phyloP scores from a whole-genome alignment of 495 filamentous ascomycete species.

The Penicillium alfredii region DNA sequence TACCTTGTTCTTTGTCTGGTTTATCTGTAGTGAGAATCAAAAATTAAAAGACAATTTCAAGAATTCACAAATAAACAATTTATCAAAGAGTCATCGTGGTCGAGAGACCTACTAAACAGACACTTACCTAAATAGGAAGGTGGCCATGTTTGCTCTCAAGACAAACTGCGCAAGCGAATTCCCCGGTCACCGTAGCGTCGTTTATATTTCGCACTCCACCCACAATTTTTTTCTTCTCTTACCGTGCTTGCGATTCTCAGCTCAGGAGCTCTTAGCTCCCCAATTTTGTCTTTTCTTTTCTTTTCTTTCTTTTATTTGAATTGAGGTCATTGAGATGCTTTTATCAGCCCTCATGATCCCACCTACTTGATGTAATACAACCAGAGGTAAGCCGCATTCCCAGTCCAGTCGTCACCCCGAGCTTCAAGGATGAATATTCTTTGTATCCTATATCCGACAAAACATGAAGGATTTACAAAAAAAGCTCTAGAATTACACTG shows the following conservation, averaged over 20 bases:
- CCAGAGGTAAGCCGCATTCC: not conserved
- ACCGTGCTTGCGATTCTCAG: conserved; percentile 18
- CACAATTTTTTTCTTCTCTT: conserved; percentile 37
- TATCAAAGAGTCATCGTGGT: too few relatives aligned
- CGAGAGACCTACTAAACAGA: too few relatives aligned
- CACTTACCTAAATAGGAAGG: not conserved
- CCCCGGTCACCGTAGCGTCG: conserved; percentile 11
- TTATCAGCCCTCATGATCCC: conserved; percentile 10
- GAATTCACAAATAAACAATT: too few relatives aligned
- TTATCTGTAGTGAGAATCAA: not conserved
- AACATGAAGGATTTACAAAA: conserved; percentile 57
- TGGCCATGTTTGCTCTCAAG: not conserved
- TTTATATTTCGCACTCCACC: conserved; percentile 27
- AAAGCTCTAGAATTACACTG: conserved; percentile 65
- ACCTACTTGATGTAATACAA: not conserved
- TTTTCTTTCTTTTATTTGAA: not conserved
- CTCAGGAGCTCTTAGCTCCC: conserved; percentile 11
- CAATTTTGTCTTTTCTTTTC: conserved; percentile 9
- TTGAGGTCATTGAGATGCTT: conserved; percentile 7
- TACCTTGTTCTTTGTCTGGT: too few relatives aligned
- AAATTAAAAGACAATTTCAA: not conserved
- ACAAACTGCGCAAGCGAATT: conserved; percentile 8
- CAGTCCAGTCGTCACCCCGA: conserved; percentile 1
- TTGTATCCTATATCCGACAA: conserved; percentile 79
- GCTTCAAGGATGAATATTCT: conserved; percentile 48